A percentile compares a stretch with the other conserved stretches of the same genome.
Conservation (phyloP, 2,329 filamentous ascomycete species). For the Thelonectria olida region DNA sequence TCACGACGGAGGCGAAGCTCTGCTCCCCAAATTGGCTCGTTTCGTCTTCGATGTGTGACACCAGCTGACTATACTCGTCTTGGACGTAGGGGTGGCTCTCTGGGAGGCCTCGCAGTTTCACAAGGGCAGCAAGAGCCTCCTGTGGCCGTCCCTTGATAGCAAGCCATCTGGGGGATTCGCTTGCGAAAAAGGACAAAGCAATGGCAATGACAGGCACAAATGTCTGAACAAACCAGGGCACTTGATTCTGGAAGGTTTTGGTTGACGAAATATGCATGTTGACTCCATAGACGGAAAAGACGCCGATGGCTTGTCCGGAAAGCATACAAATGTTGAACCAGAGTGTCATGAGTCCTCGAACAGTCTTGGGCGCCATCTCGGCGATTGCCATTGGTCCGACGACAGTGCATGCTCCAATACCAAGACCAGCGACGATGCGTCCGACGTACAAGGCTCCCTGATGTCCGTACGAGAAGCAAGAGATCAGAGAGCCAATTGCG, state of each 20-base stretch:
- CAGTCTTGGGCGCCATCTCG: conserved; percentile 28
- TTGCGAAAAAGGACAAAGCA: conserved; percentile 21
- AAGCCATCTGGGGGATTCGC: conserved; percentile 28
- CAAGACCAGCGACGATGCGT: conserved; percentile 28
- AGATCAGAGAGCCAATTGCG: neutral
- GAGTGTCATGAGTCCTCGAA: conserved; percentile 28
- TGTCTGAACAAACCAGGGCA: conserved; percentile 29
- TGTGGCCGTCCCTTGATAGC: conserved; percentile 17
- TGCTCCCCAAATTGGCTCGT: conserved; percentile 3
- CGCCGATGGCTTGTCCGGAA: conserved; percentile 21
- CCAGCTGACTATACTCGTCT: neutral
- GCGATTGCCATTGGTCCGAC: conserved; percentile 28
- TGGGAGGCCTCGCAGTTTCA: neutral
- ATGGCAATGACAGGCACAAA: conserved; percentile 26
- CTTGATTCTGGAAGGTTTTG: conserved; percentile 23
- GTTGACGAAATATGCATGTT: conserved; percentile 17
- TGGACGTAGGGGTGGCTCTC: neutral
- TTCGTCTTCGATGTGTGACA: conserved; percentile 5
- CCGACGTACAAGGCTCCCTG: conserved; percentile 16
- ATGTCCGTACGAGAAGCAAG: conserved; percentile 1
- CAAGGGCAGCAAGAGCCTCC: neutral
- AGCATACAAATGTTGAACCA: conserved; percentile 29
- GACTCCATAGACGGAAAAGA: conserved; percentile 30
- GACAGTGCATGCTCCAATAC: conserved; percentile 28
- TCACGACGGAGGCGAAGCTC: neutral